Base-by-base conservation (phyloP, 2,329 filamentous ascomycete genomes). In the Ascochyta lentis region DNA sequence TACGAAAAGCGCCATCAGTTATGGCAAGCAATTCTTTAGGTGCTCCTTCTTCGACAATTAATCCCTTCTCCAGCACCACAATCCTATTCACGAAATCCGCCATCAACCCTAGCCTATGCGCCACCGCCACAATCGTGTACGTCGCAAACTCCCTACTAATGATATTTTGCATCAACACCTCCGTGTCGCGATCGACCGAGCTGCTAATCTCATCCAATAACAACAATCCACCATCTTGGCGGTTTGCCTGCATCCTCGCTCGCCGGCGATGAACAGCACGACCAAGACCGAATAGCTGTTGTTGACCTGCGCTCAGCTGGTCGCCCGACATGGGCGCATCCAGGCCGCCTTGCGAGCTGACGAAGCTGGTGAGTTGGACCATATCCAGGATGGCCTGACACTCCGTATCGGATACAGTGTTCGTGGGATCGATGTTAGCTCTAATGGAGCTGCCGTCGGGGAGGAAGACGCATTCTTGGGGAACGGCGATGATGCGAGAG, bases 231-330 rank as follows among this genome's bases (percentile, higher is more conserved):
- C 58, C 47, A 26, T 39, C 37, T 4, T 12, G 9, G 12, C 39
- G 33, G 1, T 26, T 7, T 2, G 26, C 29, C 16, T 42, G 31
- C 24, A 48, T 19, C 12, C 49, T 33, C 13, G 27, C 54, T 3
- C 55, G 40, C 12, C 44, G 39, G 13, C 44, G 58, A 6, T 87
- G 69, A 13, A 87, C 77, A 0, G 84, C 85, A 0, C 85, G 73
- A 0, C 81, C 85, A 0, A 89, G 79, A 54, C 80, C 84, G 57
- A 89, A 85, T 0, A 88, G 77, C 60, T 88, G 86, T 45, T 79
- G 81, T 67, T 88, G 85, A 0, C 86, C 86, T n/a, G 37, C 29
- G 26, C 43, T 41, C 19, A 56, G 16, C 16, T 26, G 27, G 4
- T 41, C 37, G 12, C 26, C 24, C 10, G 41, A 48, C 47, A 52